Evolutionary conservation across 257 asterid species (phyloP), one percentile per base, ranked within the genome.

Genomic region (Scutellaria barbata): DNA sequence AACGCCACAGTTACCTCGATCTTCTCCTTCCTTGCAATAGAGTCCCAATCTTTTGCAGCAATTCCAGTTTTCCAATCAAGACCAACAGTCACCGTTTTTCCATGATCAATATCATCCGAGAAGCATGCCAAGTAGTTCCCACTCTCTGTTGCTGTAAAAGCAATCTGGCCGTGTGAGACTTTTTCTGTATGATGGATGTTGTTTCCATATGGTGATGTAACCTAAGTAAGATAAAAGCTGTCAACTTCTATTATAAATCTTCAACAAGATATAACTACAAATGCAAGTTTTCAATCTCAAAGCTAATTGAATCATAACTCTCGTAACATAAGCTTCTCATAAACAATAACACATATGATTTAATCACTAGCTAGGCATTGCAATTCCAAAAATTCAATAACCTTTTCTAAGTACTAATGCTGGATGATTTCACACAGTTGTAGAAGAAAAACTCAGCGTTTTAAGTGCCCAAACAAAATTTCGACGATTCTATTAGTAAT

Each of bases 21-120:
- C 68, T 91, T 87, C 59, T 94, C 97, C 85, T 94, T 94, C 84
- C 52, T 87, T 18, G 99, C 97, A 75, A 94, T 91, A 3, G 96
- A 79, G 8, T 87, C 92, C 95, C 94, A 94, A 76, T 91, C 97
- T 81, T 91, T 89, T 0, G 96, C 77, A 48, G 90, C 87, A 63
- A 94, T 79, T 50, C 98, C 97, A 5, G 75, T 86, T 83, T 77
- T 89, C 96, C 97, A 91, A 73, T 94, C 97, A 45, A 94, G 68
- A 59, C 96, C 90, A 73, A 94, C 81, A 5, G 88, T 83, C 61
- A 82, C 87, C 61, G 64, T 76, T 72, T 82, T 85, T 68, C 74
- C 89, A 16, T 74, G 81, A 48, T 81, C 79, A 18, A 76, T 68
- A 51, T 75, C 92, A 52, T 63, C 63, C 56, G 83, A 55, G 74